phyloP scores from a whole-genome alignment of 2,329 filamentous ascomycete genomes.

The Diaporthe longicolla region DNA sequence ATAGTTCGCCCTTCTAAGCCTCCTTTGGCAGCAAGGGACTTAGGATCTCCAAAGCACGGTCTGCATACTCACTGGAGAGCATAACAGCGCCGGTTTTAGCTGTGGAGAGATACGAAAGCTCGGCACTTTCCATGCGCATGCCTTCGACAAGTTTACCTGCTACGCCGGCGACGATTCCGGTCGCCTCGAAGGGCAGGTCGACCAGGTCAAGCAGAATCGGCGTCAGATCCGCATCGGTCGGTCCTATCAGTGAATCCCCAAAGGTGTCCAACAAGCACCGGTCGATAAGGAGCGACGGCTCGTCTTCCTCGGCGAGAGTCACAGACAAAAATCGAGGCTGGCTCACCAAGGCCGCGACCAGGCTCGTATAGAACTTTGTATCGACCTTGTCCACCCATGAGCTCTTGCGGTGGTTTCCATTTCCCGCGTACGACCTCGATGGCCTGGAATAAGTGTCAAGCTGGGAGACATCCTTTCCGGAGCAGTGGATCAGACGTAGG shows the following conservation, averaged over 20 bases:
- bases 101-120: constrained; percentile 93
- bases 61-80: constrained; percentile 80
- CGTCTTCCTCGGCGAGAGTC: constrained; percentile 80
- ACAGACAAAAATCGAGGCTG: constrained; percentile 81
- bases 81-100: constrained; percentile 92
- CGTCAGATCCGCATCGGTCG: constrained; percentile 79
- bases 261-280: constrained; percentile 75
- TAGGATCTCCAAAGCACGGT: constrained; percentile 81
- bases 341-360: constrained; percentile 72
- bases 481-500: constrained; percentile 86
- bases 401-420: constrained; percentile 53
- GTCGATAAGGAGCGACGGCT: constrained; percentile 81
- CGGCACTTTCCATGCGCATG: constrained; percentile 72
- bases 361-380: constrained; percentile 73
- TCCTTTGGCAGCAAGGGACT: constrained; percentile 62
- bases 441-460: constrained; percentile 53
- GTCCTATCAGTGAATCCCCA: constrained; percentile 81
- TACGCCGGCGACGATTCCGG: constrained; percentile 95
- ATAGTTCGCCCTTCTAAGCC: constrained; percentile 11
- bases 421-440: constrained; percentile 54
- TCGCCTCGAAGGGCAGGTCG: constrained; percentile 86
- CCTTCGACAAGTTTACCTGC: constrained; percentile 85
- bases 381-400: constrained; percentile 74
- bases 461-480: constrained; percentile 69
- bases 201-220: constrained; percentile 91